A percentile compares a stretch with the other conserved stretches of the same genome.
These are phyloP conservation scores for Nicotiana tomentosiformis DNA, from an alignment of 257 asterid genomes.

Conservation along the genomic window DNA sequence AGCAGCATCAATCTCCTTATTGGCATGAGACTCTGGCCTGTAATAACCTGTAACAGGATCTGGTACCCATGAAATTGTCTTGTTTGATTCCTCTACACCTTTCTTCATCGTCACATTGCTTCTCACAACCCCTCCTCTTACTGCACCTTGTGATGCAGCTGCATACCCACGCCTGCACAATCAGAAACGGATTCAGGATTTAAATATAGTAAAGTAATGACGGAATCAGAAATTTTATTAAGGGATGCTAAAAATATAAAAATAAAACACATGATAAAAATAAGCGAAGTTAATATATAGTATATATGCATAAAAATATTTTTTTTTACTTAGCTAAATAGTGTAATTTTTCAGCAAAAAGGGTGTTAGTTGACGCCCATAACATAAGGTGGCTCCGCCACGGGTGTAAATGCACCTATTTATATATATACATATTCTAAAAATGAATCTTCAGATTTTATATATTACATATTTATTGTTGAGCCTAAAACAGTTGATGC, in stretches of 20 bases:
- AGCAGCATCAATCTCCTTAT: slow-evolving; percentile 48
- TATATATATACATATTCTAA: background rate
- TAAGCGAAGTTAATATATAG: too few species aligned
- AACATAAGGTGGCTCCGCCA: too few species aligned
- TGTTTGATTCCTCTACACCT: slow-evolving; percentile 35
- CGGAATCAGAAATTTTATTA: too few species aligned
- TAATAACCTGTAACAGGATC: slow-evolving; percentile 80
- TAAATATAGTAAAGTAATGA: background rate
- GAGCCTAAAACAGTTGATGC: too few species aligned
- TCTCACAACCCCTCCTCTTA: slow-evolving; percentile 6
- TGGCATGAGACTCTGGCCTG: slow-evolving; percentile 51
- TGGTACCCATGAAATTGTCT: slow-evolving; percentile 59
- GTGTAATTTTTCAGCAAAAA: too few species aligned
- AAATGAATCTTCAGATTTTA: too few species aligned
- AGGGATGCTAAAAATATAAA: too few species aligned
- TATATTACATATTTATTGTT: too few species aligned
- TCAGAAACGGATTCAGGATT: background rate
- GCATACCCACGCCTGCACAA: slow-evolving; percentile 28
- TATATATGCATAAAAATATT: too few species aligned
- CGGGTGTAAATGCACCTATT: background rate
- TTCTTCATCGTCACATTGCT: slow-evolving; percentile 24
- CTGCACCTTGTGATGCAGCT: slow-evolving; percentile 21
- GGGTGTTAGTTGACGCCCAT: too few species aligned
- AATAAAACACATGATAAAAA: too few species aligned
- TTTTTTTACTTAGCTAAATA: too few species aligned